A percentile compares a stretch with the other conserved stretches of the same genome.
Evolutionary conservation across 2,329 filamentous ascomycete genomes (phyloP).

Genomic region (Aspergillus tamarii): DNA sequence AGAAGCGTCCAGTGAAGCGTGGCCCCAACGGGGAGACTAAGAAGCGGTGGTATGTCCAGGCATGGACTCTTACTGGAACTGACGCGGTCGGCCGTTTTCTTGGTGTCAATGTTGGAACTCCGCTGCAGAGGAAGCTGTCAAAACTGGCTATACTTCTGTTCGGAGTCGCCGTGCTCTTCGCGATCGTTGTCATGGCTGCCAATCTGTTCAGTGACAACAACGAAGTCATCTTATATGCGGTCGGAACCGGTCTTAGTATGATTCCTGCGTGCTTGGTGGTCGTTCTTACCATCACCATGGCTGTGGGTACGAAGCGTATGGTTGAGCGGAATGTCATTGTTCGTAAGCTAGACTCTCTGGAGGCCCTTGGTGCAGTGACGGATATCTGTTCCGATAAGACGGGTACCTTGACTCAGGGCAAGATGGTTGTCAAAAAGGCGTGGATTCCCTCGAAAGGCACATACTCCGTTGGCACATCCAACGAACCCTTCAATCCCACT

Average conservation of each 20-base stretch:
- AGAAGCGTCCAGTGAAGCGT: constrained; percentile 52
- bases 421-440: constrained; percentile 62
- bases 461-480: constrained; percentile 57
- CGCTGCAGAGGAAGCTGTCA: constrained; percentile 67
- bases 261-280: constrained; percentile 64
- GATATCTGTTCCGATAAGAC: constrained; percentile 59
- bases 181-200: constrained; percentile 68
- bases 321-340: constrained; percentile 57
- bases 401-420: constrained; percentile 63
- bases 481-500: constrained; percentile 60
- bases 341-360: constrained; percentile 56
- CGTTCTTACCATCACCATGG: constrained; percentile 67
- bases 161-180: constrained; percentile 64
- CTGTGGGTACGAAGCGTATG: constrained; percentile 60
- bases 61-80: constrained; percentile 51
- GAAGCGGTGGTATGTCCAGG: constrained; percentile 53
- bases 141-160: constrained; percentile 67
- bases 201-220: constrained; percentile 56
- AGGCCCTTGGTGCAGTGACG: constrained; percentile 63
- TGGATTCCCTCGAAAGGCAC: constrained; percentile 62
- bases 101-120: constrained; percentile 67
- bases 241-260: constrained; percentile 60
- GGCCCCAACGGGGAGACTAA: constrained; percentile 50
- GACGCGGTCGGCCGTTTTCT: constrained; percentile 64
- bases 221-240: constrained; percentile 65